Conservation (phyloP, 2,329 filamentous ascomycete species). For the Talaromyces albobiverticillius region DNA sequence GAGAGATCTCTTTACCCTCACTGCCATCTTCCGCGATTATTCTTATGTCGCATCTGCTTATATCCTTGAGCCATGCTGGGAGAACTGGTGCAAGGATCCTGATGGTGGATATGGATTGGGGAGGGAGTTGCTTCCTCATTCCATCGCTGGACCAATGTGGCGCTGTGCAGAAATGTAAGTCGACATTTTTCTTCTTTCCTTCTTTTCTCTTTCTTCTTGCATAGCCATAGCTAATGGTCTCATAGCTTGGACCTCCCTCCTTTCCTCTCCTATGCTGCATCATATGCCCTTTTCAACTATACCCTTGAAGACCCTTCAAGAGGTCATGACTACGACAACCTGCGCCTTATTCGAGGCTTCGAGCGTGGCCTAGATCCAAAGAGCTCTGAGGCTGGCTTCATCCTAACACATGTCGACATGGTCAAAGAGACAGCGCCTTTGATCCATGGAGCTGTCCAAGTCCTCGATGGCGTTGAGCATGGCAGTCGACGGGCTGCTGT, state of each 20-base stretch:
- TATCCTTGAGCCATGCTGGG: slow-evolving; percentile 85
- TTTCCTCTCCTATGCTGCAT: slow-evolving; percentile 80
- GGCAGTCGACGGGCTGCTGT: slow-evolving; percentile 55
- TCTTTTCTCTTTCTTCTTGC: background rate
- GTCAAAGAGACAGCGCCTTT: slow-evolving; percentile 79
- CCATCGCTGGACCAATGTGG: slow-evolving; percentile 77
- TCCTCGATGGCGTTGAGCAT: slow-evolving; percentile 57
- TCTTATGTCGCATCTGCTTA: slow-evolving; percentile 87
- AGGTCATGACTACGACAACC: slow-evolving; percentile 57
- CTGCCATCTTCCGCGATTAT: slow-evolving; percentile 87
- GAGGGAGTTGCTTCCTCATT: slow-evolving; percentile 67
- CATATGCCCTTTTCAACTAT: slow-evolving; percentile 64
- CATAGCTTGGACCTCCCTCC: slow-evolving; percentile 71
- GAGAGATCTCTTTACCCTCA: slow-evolving; percentile 73
- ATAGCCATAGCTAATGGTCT: background rate
- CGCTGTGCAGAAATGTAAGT: slow-evolving; percentile 82
- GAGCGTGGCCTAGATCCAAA: slow-evolving; percentile 81
- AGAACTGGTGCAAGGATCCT: slow-evolving; percentile 56
- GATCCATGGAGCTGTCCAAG: slow-evolving; percentile 67
- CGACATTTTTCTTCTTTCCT: slow-evolving; percentile 6
- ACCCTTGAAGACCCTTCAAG: slow-evolving; percentile 55
- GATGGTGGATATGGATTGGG: slow-evolving; percentile 76
- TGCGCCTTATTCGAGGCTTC: slow-evolving; percentile 86
- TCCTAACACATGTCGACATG: slow-evolving; percentile 96
- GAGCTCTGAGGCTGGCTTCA: slow-evolving; percentile 91